phyloP scores from a whole-genome alignment of 2,329 filamentous ascomycete genomes.

The Rosellinia necatrix region DNA sequence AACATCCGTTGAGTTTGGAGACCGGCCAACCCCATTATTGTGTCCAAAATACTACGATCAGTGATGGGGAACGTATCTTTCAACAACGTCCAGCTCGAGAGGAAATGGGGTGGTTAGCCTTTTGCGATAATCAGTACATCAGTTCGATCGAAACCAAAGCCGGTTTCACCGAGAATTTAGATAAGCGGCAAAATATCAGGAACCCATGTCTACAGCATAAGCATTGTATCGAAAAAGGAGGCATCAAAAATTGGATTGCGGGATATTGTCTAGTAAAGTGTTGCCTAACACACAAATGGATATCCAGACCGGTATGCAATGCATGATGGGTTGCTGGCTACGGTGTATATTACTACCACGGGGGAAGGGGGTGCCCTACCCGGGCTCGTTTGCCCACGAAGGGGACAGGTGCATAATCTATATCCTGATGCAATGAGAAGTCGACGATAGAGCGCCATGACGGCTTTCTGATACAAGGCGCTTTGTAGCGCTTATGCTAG shows the following conservation, averaged over 20 bases:
- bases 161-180: not conserved
- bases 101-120: too few relatives aligned
- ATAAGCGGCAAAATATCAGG: not conserved
- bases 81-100: too few relatives aligned
- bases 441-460: not conserved
- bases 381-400: not conserved
- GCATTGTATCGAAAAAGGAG: not conserved
- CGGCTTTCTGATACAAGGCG: not conserved
- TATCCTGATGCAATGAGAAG: conserved; percentile 4
- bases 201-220: not conserved
- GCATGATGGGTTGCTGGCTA: conserved; percentile 8
- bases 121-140: not conserved
- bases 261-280: not conserved
- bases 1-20: not conserved
- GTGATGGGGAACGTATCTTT: too few relatives aligned
- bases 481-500: not conserved
- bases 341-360: conserved; percentile 24
- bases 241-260: not conserved
- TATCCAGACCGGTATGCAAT: not conserved
- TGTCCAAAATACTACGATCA: not conserved
- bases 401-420: conserved; percentile 10
- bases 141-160: not conserved
- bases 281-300: not conserved
- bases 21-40: not conserved
- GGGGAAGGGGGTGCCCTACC: not conserved